These are phyloP conservation scores for Clarireedia paspali DNA, from an alignment of 2,329 filamentous ascomycete species.

Conservation along the genomic window DNA sequence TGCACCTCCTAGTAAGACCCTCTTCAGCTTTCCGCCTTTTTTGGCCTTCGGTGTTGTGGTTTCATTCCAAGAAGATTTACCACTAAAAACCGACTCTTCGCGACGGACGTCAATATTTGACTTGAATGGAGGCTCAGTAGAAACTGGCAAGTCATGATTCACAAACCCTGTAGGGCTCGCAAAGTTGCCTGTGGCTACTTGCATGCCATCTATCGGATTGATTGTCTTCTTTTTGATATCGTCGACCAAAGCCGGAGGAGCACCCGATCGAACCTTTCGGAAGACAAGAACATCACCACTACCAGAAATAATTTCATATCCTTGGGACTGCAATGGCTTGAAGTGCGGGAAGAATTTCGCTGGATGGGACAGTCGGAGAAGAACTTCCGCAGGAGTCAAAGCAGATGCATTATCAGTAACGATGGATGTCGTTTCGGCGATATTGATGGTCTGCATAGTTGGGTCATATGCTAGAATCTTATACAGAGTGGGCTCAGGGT, in stretches of 20 bases:
- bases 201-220: conserved; percentile 49
- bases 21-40: conserved; percentile 38
- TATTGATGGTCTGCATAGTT: conserved; percentile 46
- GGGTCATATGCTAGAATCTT: conserved; percentile 61
- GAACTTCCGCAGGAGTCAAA: conserved; percentile 50
- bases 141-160: conserved; percentile 44
- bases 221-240: conserved; percentile 14
- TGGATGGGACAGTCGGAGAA: conserved; percentile 54
- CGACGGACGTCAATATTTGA: conserved; percentile 38
- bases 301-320: conserved; percentile 60
- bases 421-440: conserved; percentile 52
- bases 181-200: conserved; percentile 46
- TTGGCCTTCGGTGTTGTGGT: conserved; percentile 24
- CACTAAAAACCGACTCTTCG: conserved; percentile 42
- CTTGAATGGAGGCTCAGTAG: conserved; percentile 33
- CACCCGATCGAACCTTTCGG: conserved; percentile 44
- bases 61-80: conserved; percentile 28
- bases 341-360: conserved; percentile 60
- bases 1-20: conserved; percentile 42
- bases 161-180: conserved; percentile 60
- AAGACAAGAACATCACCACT: conserved; percentile 58
- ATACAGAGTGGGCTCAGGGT: conserved; percentile 37
- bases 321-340: conserved; percentile 47
- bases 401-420: conserved; percentile 41
- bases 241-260: conserved; percentile 11